Conservation (phyloP, 1,284 basidiomycete species). For the Puccinia polysora region DNA sequence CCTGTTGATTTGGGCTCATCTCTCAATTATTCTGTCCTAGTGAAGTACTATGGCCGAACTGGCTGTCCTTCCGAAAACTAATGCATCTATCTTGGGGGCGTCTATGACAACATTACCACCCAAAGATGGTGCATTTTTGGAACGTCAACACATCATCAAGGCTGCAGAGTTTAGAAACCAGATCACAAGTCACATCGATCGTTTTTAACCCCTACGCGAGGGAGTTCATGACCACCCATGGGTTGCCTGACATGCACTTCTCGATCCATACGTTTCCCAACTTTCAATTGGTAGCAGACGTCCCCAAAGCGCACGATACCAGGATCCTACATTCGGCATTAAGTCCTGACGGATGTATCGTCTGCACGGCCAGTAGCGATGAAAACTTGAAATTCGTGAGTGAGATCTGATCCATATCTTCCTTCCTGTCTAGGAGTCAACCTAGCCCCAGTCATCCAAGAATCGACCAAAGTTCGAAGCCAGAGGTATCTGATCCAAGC, state of each 20-base stretch:
- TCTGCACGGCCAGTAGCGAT: slow-evolving; percentile 83
- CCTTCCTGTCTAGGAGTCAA: background rate
- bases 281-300: slow-evolving; percentile 74
- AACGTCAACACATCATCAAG: slow-evolving; percentile 41
- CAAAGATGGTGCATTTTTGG: slow-evolving; percentile 43
- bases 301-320: slow-evolving; percentile 83
- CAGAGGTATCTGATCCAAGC: background rate
- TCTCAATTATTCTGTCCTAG: slow-evolving; percentile 54
- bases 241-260: slow-evolving; percentile 70
- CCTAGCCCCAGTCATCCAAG: background rate
- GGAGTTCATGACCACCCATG: slow-evolving; percentile 87
- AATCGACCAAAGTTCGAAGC: no score
- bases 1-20: no score
- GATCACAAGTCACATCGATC: slow-evolving; percentile 85
- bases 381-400: slow-evolving; percentile 78
- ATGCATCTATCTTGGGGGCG: background rate
- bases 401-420: background rate
- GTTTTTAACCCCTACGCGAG: slow-evolving; percentile 84
- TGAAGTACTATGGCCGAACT: background rate
- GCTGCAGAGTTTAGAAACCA: slow-evolving; percentile 61
- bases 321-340: slow-evolving; percentile 79
- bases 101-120: background rate
- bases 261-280: slow-evolving; percentile 66
- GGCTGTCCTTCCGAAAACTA: slow-evolving; percentile 60
- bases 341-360: slow-evolving; percentile 77